Conservation (phyloP, 768 basidiomycete genomes). For the Mycena vulgaris region DNA sequence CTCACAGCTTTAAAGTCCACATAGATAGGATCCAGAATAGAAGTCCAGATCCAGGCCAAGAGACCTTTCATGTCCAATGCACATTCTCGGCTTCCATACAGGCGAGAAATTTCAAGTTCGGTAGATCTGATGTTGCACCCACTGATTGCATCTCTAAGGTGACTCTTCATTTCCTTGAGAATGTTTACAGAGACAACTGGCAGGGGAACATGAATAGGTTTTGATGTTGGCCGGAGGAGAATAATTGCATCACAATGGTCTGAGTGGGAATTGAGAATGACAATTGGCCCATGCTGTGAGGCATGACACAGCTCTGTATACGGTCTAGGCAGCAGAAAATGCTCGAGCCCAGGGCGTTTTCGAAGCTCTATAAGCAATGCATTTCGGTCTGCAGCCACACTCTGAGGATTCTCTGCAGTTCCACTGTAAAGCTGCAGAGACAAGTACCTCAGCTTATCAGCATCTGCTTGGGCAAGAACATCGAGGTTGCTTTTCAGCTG, state of each 20-base stretch:
- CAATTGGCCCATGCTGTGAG: slow-evolving; percentile 8
- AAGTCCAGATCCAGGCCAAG: slow-evolving; percentile 1
- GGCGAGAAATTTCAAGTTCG: not conserved
- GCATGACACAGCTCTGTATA: not conserved
- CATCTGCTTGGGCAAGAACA: not conserved
- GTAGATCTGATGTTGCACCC: not conserved
- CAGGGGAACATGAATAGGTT: not conserved
- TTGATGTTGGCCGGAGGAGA: not conserved
- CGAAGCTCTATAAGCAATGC: not conserved
- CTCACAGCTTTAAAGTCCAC: not conserved
- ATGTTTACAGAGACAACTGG: not conserved
- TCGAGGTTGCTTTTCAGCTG: not conserved
- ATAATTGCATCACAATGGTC: slow-evolving; percentile 8
- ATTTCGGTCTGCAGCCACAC: not conserved
- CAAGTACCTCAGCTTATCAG: not conserved
- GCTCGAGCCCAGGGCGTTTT: not conserved
- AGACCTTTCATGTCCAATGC: not conserved
- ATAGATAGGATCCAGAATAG: not conserved
- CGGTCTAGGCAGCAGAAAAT: not conserved
- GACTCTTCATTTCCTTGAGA: not conserved
- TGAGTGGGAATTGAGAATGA: slow-evolving; percentile 2
- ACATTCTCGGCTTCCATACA: not conserved
- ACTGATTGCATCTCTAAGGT: not conserved
- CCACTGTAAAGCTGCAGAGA: slow-evolving; percentile 3
- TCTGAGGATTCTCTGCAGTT: not conserved